Evolutionary conservation across 441 rosid species (phyloP), one percentile per base, ranked within the genome.

Genomic region (Croton laevigatus): DNA sequence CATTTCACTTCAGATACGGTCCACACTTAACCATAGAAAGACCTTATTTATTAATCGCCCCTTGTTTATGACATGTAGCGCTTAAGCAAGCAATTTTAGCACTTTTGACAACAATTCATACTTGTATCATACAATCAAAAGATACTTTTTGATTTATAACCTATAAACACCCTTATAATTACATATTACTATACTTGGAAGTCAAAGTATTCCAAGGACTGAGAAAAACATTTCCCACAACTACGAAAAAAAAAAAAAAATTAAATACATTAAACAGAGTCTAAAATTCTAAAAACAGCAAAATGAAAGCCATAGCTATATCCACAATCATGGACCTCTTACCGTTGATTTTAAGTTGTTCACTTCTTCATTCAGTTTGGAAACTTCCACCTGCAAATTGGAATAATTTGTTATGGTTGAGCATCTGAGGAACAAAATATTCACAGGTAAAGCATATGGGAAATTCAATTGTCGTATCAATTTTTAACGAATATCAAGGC

Each of bases 321-420:
- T 10, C 61, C 55, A 57, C 12, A 61, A 62, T 46, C 13, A 14
- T 44, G 49, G 27, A 49, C 32, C 61, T 48, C 72, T 78, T 82
- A 91, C 97, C 88, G 79, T 55, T 72, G 68, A 73, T 75, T 83
- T 89, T 81, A 93, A 76, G 78, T 81, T 81, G 34, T 7, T 55
- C 71, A 83, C 80, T 79, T 93, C 89, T 66, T 87, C 85, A 68
- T 44, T 81, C 73, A 93, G 81, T 80, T 87, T 80, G 72, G 87
- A 79, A 76, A 91, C 74, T 81, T 93, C 91, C 63, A 76, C 84
- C 98, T 93, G 93, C 84, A 73, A 63, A 57, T 67, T 52, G 66
- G 74, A 8, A 66, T 32, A 59, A 38, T 37, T 16, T 60, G 66
- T 77, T 46, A 77, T 20, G n/a, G 20, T 71, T 9, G 57, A 40